Base-by-base conservation (phyloP, 345 rosid genomes). In the Adansonia digitata region DNA sequence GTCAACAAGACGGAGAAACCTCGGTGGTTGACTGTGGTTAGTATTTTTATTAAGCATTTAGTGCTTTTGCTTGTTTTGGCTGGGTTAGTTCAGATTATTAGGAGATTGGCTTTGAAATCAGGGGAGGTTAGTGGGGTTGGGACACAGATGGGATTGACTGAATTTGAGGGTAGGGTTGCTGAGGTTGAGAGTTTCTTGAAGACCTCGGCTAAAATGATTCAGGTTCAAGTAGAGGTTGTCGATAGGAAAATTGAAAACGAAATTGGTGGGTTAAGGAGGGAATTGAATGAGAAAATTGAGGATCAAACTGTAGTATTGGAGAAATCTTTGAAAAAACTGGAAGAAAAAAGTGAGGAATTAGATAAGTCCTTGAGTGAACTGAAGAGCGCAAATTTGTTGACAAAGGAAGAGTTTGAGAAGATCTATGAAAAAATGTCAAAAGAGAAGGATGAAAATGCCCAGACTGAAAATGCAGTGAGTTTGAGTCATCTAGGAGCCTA, bases 141-240 rank as follows among this genome's bases (percentile, higher is more conserved):
- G 51, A 72, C 82, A 2, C 83, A 81, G 42, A 70, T 80, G 77
- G 92, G 84, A 27, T 78, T 91, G 31, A 80, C 91, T 5, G 96
- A 88, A 69, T 78, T 93, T 14, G 94, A 90, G 78, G 84, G 87
- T n/a, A n/a, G n/a, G n/a, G n/a, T n/a, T n/a, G n/a, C n/a, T n/a
- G n/a, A n/a, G n/a, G n/a, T n/a, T n/a, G 97, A 92, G 85, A 83
- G 85, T 18, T 74, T 89, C 17, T 52, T 91, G 18, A 92, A 89
- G 85, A 82, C 86, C 6, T 82, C 96, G 0, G 77, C 87, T 13
- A 87, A 73, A 56, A 87, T 88, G 82, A 86, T 94, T 71, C 99
- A 91, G 85, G 81, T 88, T 56, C 98, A 94, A 75, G 85, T 94
- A 59, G 98, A 94, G 27, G 92, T 85, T 15, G 89, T 91, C 8